Percentiles rank a stretch among this genome's conserved stretches.
These are phyloP conservation scores for Trametes maxima DNA, from an alignment of 768 basidiomycete species.

Conservation along the genomic window DNA sequence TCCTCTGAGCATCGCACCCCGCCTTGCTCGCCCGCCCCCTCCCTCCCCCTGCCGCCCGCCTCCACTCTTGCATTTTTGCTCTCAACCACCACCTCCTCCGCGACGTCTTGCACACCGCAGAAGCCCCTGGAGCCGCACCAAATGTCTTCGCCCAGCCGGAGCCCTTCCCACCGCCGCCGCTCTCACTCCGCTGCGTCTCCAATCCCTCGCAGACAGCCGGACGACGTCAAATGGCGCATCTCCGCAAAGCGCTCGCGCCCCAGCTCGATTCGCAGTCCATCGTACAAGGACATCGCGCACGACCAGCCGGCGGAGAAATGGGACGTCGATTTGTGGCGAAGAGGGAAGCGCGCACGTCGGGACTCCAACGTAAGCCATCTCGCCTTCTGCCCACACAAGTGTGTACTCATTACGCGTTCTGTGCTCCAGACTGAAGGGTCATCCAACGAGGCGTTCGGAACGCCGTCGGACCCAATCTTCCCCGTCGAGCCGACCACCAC, in stretches of 20 bases:
- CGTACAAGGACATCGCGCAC: constrained; percentile 35
- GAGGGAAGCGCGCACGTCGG: constrained; percentile 55
- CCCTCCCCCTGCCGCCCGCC: background rate
- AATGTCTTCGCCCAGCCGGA: constrained; percentile 39
- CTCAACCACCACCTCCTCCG: background rate
- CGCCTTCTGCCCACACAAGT: background rate
- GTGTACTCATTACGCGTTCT: background rate
- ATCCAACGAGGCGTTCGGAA: constrained; percentile 12
- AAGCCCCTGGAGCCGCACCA: constrained; percentile 12
- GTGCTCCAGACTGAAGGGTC: constrained; percentile 7
- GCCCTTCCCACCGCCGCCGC: constrained; percentile 47
- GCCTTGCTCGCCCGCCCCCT: background rate
- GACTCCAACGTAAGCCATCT: constrained; percentile 46
- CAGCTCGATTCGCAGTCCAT: constrained; percentile 39
- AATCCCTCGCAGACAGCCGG: constrained; percentile 38
- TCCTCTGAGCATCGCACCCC: background rate
- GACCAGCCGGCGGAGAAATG: constrained; percentile 44
- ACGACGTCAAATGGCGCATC: constrained; percentile 44
- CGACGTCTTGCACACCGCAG: background rate
- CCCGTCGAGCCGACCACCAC: constrained; percentile 20
- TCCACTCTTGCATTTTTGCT: background rate
- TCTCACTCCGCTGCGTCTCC: constrained; percentile 54
- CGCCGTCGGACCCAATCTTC: constrained; percentile 21
- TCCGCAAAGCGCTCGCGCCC: constrained; percentile 54
- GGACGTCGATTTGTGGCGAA: constrained; percentile 56